phyloP scores from a whole-genome alignment of 2,329 filamentous ascomycete genomes.

The Ophiostoma himal-ulmi region DNA sequence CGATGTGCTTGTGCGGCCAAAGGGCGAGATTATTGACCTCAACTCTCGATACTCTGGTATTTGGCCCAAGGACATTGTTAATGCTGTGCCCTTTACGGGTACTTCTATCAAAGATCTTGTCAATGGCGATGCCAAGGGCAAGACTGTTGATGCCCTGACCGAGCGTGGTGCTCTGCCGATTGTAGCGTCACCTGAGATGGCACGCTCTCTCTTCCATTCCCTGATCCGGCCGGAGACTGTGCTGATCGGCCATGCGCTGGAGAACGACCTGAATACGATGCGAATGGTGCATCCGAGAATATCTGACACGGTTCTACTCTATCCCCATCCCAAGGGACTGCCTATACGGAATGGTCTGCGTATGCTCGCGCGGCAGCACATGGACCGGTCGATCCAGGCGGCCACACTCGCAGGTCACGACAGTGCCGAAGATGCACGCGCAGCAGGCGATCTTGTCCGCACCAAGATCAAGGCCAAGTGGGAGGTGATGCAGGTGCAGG shows the following conservation, averaged over 20 bases:
- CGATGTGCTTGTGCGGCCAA: slow-evolving; percentile 51
- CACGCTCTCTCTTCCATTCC: slow-evolving; percentile 70
- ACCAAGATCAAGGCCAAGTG: slow-evolving; percentile 65
- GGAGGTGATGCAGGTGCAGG: slow-evolving; percentile 57
- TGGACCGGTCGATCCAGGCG: slow-evolving; percentile 69
- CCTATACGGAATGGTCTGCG: slow-evolving; percentile 76
- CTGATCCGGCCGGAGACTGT: slow-evolving; percentile 71
- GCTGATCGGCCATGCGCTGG: slow-evolving; percentile 85
- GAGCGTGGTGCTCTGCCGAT: slow-evolving; percentile 54
- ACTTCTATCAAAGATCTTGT: not conserved
- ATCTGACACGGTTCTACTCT: slow-evolving; percentile 46
- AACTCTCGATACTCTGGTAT: slow-evolving; percentile 93
- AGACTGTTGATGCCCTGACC: slow-evolving; percentile 8
- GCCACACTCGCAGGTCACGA: slow-evolving; percentile 64
- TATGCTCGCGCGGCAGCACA: slow-evolving; percentile 60
- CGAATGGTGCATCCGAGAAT: slow-evolving; percentile 28
- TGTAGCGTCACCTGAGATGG: slow-evolving; percentile 66
- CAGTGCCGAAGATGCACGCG: slow-evolving; percentile 82
- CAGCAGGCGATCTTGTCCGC: slow-evolving; percentile 79
- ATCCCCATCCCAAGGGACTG: slow-evolving; percentile 68
- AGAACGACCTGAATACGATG: slow-evolving; percentile 82
- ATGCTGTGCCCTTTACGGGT: slow-evolving; percentile 53
- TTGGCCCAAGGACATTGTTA: slow-evolving; percentile 66
- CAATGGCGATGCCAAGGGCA: slow-evolving; percentile 11
- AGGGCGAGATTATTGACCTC: slow-evolving; percentile 28